Base-by-base conservation (phyloP, 257 asterid genomes). In the Lantana camara region DNA sequence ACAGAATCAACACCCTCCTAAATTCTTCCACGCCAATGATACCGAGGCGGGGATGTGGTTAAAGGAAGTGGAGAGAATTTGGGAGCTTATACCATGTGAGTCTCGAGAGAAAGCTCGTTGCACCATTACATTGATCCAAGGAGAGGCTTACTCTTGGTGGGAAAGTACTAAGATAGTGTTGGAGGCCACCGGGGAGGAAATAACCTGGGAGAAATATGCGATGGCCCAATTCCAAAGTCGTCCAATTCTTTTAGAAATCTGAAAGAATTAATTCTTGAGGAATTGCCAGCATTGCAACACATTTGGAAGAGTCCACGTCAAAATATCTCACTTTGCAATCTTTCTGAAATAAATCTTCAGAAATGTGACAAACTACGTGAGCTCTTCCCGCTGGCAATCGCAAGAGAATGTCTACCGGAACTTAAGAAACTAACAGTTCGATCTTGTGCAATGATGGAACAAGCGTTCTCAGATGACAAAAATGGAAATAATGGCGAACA, bases 401-500 rank as follows among this genome's bases (percentile, higher is more conserved):
- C 40, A 27, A 53, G 2, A 21, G 20, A 20, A 2, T 13, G 51
- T 15, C 37, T 58, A 19, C 3, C 7, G 13, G 16, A 19, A 13
- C 48, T 57, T 4, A 19, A 57, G 19, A 19, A 0, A 19, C 12
- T 57, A 4, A 5, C 11, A 12, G 20, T 57, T 12, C 0, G 8
- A 5, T 0, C 1, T 4, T 57, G 63, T 35, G 48, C 1, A 12
- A 35, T 10, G 11, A 37, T 57, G 63, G 48, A 57, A 57, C 27
- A 45, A 57, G 5, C 57, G 42, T 40, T 35, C 34, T 22, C 15
- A 16, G 57, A 34, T 58, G 50, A 51, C 14, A 30, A 66, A n/a
- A 32, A 44, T 6, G 45, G 13, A 3, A 20, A 48, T 4, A 37
- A 12, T 7, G 27, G 17, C 32, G 20, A 32, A 19, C 11, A 3